A percentile compares a stretch with the other conserved stretches of the same genome.
phyloP scores from a whole-genome alignment of 495 filamentous ascomycete species.

The Neurospora sublineolata region DNA sequence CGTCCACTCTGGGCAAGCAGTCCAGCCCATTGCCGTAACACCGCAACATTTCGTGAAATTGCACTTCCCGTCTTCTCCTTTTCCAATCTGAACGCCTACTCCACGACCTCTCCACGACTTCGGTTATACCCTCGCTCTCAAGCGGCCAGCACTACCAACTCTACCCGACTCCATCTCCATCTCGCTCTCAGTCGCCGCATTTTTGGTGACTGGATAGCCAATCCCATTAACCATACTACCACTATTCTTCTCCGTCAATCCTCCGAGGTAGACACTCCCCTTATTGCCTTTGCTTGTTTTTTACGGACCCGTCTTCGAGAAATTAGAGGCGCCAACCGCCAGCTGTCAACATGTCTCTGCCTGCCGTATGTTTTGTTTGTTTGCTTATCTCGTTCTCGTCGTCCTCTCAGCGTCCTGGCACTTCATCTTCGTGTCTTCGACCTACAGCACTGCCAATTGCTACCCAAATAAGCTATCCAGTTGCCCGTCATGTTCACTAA shows the following conservation, averaged over 20 bases:
- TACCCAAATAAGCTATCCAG: constrained; percentile 4
- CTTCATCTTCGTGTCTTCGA: not conserved
- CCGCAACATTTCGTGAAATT: constrained; percentile 31
- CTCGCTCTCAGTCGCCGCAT: constrained; percentile 3
- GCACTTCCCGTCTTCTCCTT: constrained; percentile 28
- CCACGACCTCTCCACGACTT: constrained; percentile 4
- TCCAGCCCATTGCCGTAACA: constrained; percentile 19
- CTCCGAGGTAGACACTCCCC: constrained; percentile 12
- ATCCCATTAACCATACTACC: constrained; percentile 10
- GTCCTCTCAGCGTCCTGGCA: not conserved
- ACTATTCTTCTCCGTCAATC: constrained; percentile 9
- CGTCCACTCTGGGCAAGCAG: not conserved
- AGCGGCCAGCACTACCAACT: constrained; percentile 8
- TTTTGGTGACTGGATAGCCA: constrained; percentile 20
- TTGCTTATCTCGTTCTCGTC: constrained; percentile 8
- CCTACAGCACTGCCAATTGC: constrained; percentile 8
- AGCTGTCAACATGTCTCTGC: constrained; percentile 24
- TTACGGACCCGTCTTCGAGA: not conserved
- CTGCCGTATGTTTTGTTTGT: constrained; percentile 22
- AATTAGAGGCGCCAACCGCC: constrained; percentile 4
- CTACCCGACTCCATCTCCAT: not conserved
- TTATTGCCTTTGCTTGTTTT: constrained; percentile 2
- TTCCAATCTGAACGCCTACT: constrained; percentile 11
- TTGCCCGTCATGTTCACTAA: constrained; percentile 17
- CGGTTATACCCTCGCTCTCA: constrained; percentile 9